Evolutionary conservation across 1,284 basidiomycete genomes (phyloP).

Genomic region (Microbotryum intermedium): DNA sequence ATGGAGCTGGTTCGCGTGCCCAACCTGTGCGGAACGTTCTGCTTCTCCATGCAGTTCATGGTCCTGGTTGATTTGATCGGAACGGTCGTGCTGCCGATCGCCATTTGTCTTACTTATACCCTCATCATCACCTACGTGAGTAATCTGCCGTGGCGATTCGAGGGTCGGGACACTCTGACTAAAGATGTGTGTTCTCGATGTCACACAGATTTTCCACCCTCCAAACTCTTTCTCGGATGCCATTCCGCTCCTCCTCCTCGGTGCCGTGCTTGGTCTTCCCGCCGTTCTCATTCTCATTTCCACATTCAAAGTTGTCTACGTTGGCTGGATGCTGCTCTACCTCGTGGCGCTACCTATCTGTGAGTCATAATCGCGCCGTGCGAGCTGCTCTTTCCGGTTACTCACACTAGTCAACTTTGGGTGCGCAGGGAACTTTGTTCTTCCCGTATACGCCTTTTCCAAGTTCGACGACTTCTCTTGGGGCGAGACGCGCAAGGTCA

Average conservation of each 20-base stretch:
- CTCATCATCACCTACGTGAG: constrained; percentile 60
- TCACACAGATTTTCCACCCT: constrained; percentile 57
- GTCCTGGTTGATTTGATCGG: constrained; percentile 98
- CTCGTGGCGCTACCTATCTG: constrained; percentile 79
- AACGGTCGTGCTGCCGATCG: constrained; percentile 88
- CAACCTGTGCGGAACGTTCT: constrained; percentile 60
- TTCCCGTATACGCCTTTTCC: constrained; percentile 86
- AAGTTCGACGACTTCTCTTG: constrained; percentile 99
- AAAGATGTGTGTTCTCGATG: background rate
- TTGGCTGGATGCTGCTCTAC: constrained; percentile 97
- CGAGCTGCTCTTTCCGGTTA: background rate
- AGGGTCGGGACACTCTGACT: background rate
- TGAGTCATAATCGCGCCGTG: background rate
- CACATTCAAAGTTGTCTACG: constrained; percentile 87
- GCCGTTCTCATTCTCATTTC: constrained; percentile 87
- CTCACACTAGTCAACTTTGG: background rate
- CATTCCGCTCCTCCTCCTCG: constrained; percentile 84
- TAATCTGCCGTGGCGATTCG: background rate
- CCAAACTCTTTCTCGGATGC: constrained; percentile 81
- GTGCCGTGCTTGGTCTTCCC: constrained; percentile 85
- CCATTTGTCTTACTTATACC: constrained; percentile 82
- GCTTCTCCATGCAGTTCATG: constrained; percentile 59
- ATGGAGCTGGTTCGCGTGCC: constrained; percentile 98
- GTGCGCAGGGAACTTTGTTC: constrained; percentile 66
- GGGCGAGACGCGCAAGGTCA: constrained; percentile 97